A percentile compares a stretch with the other conserved stretches of the same genome.
Conservation (phyloP, 2,329 filamentous ascomycete genomes). For the Ambrosiella xylebori region DNA sequence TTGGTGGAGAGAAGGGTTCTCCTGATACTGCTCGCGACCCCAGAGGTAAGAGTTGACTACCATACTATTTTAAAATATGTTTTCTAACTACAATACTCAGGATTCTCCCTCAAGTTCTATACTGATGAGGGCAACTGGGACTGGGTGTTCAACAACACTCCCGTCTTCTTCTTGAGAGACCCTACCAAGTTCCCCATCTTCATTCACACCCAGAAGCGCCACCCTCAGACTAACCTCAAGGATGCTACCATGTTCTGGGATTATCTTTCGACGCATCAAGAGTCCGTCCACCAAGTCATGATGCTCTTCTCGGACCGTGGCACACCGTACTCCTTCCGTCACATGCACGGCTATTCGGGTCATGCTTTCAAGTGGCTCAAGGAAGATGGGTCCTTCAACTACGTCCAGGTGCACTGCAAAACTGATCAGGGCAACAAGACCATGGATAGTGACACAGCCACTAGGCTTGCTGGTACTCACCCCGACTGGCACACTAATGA, state of each 20-base stretch:
- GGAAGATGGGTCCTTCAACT: slow-evolving; percentile 46
- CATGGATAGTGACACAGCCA: slow-evolving; percentile 40
- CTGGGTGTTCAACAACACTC: slow-evolving; percentile 61
- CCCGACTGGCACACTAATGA: slow-evolving; percentile 48
- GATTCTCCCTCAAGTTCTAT: slow-evolving; percentile 55
- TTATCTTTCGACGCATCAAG: slow-evolving; percentile 38
- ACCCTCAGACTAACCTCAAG: slow-evolving; percentile 54
- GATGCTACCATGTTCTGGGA: slow-evolving; percentile 44
- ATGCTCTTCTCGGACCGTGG: slow-evolving; percentile 48
- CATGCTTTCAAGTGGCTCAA: slow-evolving; percentile 53
- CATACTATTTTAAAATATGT: neutral
- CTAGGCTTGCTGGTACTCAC: slow-evolving; percentile 34
- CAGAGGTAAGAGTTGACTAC: slow-evolving; percentile 27
- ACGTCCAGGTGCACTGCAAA: slow-evolving; percentile 48
- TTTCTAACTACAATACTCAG: slow-evolving; percentile 17
- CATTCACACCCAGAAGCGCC: slow-evolving; percentile 62
- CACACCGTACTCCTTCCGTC: slow-evolving; percentile 45
- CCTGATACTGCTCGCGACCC: slow-evolving; percentile 57
- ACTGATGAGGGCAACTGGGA: slow-evolving; percentile 57
- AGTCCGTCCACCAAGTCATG: slow-evolving; percentile 48
- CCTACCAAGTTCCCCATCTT: slow-evolving; percentile 59
- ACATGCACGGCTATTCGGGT: slow-evolving; percentile 52
- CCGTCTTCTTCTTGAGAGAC: slow-evolving; percentile 60
- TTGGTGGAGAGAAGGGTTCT: slow-evolving; percentile 56
- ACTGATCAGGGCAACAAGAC: slow-evolving; percentile 45